Percentiles rank a stretch among this genome's conserved stretches.
phyloP scores from a whole-genome alignment of 768 basidiomycete species.

The Cystobasidium onofrii region DNA sequence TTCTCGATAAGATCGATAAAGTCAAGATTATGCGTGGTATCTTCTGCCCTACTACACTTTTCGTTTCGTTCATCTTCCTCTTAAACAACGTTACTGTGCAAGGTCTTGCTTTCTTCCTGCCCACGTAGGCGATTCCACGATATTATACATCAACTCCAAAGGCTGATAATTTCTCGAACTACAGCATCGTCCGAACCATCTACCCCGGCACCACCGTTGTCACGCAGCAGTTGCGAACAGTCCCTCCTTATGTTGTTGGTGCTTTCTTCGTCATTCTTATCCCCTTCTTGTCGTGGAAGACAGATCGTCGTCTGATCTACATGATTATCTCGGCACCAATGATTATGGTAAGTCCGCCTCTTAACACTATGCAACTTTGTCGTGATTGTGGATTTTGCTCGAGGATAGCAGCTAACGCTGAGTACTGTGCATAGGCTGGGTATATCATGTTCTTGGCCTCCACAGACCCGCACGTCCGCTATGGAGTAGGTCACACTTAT shows the following conservation, averaged over 20 bases:
- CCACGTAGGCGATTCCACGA: slow-evolving; percentile 46
- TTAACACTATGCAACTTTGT: too few species aligned
- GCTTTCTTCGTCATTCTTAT: slow-evolving; percentile 56
- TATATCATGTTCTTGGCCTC: slow-evolving; percentile 36
- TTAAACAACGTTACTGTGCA: slow-evolving; percentile 30
- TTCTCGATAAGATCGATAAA: slow-evolving; percentile 19
- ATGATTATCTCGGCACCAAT: slow-evolving; percentile 34
- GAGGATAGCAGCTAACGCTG: not conserved
- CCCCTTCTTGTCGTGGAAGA: slow-evolving; percentile 59
- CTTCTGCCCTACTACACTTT: not conserved
- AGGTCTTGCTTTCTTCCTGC: slow-evolving; percentile 28
- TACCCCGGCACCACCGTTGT: slow-evolving; percentile 56
- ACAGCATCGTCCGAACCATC: slow-evolving; percentile 61
- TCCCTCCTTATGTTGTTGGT: slow-evolving; percentile 69
- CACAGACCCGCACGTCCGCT: slow-evolving; percentile 25
- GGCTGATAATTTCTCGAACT: too few species aligned
- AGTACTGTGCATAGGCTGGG: not conserved
- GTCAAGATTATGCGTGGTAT: slow-evolving; percentile 8
- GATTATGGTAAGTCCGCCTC: slow-evolving; percentile 15
- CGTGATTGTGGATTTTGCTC: not conserved
- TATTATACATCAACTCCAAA: slow-evolving; percentile 45
- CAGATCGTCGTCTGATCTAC: slow-evolving; percentile 55
- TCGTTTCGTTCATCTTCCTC: slow-evolving; percentile 20
- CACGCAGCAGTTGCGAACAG: slow-evolving; percentile 63
- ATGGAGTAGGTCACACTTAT: slow-evolving; percentile 8